These are phyloP conservation scores for Cryomyces antarcticus DNA, from an alignment of 495 filamentous ascomycete genomes.

Conservation along the genomic window DNA sequence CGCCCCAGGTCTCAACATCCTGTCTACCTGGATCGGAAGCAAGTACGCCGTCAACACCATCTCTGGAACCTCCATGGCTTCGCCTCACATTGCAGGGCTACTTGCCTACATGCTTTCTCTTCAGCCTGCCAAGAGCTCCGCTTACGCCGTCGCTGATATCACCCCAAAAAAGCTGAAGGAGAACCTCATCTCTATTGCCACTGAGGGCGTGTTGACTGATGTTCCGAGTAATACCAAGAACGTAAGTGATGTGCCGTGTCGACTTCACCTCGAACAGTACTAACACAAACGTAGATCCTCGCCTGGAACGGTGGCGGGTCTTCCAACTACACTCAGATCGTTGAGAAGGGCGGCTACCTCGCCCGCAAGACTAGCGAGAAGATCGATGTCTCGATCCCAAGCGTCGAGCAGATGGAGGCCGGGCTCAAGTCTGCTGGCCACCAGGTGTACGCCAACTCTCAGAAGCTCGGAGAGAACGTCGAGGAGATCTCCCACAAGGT, in stretches of 20 bases:
- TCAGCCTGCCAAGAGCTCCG: constrained; percentile 71
- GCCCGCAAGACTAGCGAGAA: constrained; percentile 3
- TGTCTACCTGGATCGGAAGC: constrained; percentile 95
- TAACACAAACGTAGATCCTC: constrained; percentile 38
- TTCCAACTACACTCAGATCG: constrained; percentile 72
- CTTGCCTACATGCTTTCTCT: constrained; percentile 95
- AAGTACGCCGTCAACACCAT: constrained; percentile 91
- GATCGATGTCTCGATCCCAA: constrained; percentile 2
- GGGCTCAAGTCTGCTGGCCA: constrained; percentile 2
- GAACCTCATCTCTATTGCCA: constrained; percentile 67
- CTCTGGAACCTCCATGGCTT: constrained; percentile 98
- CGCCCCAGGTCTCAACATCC: constrained; percentile 88
- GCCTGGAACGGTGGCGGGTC: constrained; percentile 98
- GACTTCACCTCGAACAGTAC: not conserved
- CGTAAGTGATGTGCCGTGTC: constrained; percentile 24
- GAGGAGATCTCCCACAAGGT: constrained; percentile 25
- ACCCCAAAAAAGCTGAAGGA: constrained; percentile 89
- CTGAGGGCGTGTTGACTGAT: constrained; percentile 56
- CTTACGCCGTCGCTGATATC: constrained; percentile 70
- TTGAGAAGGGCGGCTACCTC: constrained; percentile 43
- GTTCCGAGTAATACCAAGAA: constrained; percentile 71
- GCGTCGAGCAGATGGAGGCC: constrained; percentile 7
- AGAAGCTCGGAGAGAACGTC: constrained; percentile 11
- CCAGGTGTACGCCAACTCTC: constrained; percentile 1
- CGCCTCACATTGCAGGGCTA: constrained; percentile 89